phyloP scores from a whole-genome alignment of 306 rosid genomes.

The Alnus rubra region DNA sequence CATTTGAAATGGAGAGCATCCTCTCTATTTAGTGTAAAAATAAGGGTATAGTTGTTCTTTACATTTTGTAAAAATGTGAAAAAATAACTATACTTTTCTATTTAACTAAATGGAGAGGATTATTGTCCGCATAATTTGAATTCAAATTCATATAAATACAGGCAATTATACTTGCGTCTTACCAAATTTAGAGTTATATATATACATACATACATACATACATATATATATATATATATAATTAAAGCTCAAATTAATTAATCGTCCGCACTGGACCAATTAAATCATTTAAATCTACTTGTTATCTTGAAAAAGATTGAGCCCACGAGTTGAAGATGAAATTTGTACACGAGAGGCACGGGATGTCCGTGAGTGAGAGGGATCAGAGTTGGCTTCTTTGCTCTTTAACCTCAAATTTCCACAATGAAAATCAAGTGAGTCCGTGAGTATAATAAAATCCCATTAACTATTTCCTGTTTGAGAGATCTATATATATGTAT shows the following conservation, averaged over 20 bases:
- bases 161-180: neutral
- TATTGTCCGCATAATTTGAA: too few species aligned
- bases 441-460: conserved; percentile 46
- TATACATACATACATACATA: neutral
- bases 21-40: too few species aligned
- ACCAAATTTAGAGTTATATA: conserved; percentile 9
- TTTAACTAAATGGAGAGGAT: too few species aligned
- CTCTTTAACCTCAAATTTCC: conserved; percentile 30
- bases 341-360: conserved; percentile 23
- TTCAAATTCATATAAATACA: too few species aligned
- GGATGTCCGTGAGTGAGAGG: conserved; percentile 9
- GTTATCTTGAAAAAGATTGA: neutral
- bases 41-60: too few species aligned
- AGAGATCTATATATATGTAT: neutral
- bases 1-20: too few species aligned
- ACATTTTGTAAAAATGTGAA: too few species aligned
- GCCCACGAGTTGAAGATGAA: conserved; percentile 7
- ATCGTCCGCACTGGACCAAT: neutral
- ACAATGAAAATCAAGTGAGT: conserved; percentile 12
- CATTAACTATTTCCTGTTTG: neutral
- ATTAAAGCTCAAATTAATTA: neutral
- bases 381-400: neutral
- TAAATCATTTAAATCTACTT: neutral
- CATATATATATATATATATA: too few species aligned
- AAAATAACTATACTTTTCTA: too few species aligned